Base-by-base conservation (phyloP, 2,329 filamentous ascomycete genomes). In the Parastagonospora nodorum region DNA sequence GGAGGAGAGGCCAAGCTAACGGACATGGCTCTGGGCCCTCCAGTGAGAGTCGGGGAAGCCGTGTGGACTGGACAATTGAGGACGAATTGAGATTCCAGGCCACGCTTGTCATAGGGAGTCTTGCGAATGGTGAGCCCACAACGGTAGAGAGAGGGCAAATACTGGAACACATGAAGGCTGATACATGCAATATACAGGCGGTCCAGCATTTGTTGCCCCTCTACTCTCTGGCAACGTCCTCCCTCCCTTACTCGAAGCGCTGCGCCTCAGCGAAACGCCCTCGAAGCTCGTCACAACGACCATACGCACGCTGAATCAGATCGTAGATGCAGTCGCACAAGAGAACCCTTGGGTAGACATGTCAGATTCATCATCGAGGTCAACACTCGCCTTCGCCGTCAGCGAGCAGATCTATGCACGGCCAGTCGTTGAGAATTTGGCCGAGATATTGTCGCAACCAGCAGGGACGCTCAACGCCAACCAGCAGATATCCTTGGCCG, bases 71-170 rank as follows among this genome's bases (percentile, higher is more conserved):
- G 58, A 80, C 79, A 2, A 83, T 86, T 9, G 85, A 89, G 51
- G 87, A 92, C 48, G 81, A 84, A 38, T 80, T 87, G 41, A 84
- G 85, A 59, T 78, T 94, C 49, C 90, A 96, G 71, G 88, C 89
- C n/a, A 83, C 92, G 33, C 86, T 95, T 57, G 82, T 97, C n/a
- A 78, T 96, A 31, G 87, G 88, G 40, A 94, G 90, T 72, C 84
- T 97, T 67, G 90, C 91, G 50, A 87, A 89, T 75, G 92, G 92
- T 92, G 80, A 65, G 80, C 33, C 27, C 12, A 37, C 10, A 14
- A 19, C 9, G 8, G 27, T 36, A 28, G 27, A 8, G 9, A 19
- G 7, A 15, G 10, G 10, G 5, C 10, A 35, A 6, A 14, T 35
- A 4, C 8, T 45, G n/a, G 28, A 16, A 16, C n/a, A 27, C 35